Conservation (phyloP, 2,329 filamentous ascomycete genomes). For the Cadophora malorum region DNA sequence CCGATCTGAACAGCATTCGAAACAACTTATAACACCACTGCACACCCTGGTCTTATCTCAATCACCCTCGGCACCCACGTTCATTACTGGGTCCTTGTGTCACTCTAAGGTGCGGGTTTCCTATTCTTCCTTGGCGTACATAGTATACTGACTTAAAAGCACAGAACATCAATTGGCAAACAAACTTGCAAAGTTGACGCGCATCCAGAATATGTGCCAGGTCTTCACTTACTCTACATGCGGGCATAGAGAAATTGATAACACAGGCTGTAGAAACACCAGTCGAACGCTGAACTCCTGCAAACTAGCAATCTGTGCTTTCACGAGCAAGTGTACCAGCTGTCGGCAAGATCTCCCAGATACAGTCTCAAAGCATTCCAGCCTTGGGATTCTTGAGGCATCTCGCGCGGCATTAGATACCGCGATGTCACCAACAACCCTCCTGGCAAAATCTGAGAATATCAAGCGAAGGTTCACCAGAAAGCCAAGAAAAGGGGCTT, state of each 20-base stretch:
- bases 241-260: conserved; percentile 3
- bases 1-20: background rate
- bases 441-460: conserved; percentile 1
- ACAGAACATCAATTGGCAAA: background rate
- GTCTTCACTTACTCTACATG: background rate
- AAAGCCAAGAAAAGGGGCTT: background rate
- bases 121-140: background rate
- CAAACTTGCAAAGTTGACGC: background rate
- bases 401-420: background rate
- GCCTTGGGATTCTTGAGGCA: background rate
- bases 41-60: background rate
- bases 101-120: background rate
- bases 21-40: background rate
- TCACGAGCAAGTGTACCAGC: background rate
- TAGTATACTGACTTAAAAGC: background rate
- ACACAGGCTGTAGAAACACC: background rate
- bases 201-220: background rate
- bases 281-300: background rate
- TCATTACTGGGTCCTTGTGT: background rate
- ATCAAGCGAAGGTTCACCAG: background rate
- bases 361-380: background rate
- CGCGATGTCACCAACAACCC: background rate
- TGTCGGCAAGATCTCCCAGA: background rate
- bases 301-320: background rate
- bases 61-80: background rate